Evolutionary conservation across 345 rosid species (phyloP).

Genomic region (Salix viminalis): DNA sequence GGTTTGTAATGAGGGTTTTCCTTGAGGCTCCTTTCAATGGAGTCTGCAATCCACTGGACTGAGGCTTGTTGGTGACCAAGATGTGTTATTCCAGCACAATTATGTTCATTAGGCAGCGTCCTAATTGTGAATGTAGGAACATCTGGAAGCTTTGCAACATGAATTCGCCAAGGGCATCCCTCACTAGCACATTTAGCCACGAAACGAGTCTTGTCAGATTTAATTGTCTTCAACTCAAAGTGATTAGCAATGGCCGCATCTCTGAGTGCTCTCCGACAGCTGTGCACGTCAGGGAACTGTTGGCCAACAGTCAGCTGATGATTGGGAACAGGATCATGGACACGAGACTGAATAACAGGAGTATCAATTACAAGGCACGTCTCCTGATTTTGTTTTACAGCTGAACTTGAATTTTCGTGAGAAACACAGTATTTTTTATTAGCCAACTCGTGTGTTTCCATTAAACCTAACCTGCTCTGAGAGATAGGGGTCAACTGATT

Average conservation of each 20-base stretch:
- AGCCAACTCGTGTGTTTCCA: conserved; percentile 3
- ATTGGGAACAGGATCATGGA: conserved; percentile 31
- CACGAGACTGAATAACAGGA: conserved; percentile 61
- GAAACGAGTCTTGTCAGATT: conserved; percentile 93
- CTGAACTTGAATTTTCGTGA: neutral
- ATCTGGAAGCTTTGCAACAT: conserved; percentile 95
- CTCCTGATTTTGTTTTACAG: neutral
- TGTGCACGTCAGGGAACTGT: conserved; percentile 88
- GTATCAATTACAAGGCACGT: conserved; percentile 30
- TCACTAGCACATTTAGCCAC: conserved; percentile 91
- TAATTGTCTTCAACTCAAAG: conserved; percentile 91
- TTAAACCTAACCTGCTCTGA: conserved; percentile 13
- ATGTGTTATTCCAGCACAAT: conserved; percentile 83
- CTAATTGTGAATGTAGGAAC: conserved; percentile 90
- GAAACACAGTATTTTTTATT: conserved; percentile 17
- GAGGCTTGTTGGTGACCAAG: conserved; percentile 99
- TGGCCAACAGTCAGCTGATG: conserved; percentile 72
- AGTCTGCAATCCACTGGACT: conserved; percentile 88
- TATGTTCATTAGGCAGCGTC: conserved; percentile 69
- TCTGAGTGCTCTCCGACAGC: conserved; percentile 87
- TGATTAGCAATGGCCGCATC: conserved; percentile 91
- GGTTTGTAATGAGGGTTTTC: conserved; percentile 93
- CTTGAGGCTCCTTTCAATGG: conserved; percentile 72
- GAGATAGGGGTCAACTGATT: conserved; percentile 1
- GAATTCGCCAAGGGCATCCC: conserved; percentile 96